Evolutionary conservation across 352 stramenopile genomes (phyloP).

Genomic region (Phytopythium montanum): DNA sequence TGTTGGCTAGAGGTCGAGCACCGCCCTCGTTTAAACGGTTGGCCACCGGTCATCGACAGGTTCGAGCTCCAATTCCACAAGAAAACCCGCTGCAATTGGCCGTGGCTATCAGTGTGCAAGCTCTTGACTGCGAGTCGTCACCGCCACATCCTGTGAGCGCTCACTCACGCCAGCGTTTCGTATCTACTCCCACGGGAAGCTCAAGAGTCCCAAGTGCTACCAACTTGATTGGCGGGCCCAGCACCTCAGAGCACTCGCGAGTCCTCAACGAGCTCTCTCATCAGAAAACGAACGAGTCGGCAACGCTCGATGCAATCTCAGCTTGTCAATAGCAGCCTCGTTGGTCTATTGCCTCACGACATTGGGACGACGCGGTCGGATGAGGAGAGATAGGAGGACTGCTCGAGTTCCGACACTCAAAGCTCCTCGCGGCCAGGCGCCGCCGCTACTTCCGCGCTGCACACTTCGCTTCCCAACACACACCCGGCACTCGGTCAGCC

Average conservation of each 20-base stretch:
- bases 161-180: too few relatives aligned
- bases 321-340: neutral
- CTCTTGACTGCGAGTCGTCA: too few relatives aligned
- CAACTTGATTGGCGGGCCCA: neutral
- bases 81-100: too few relatives aligned
- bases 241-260: neutral
- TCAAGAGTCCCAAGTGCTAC: neutral
- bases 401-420: neutral
- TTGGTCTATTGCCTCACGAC: neutral
- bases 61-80: too few relatives aligned
- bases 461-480: neutral
- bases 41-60: too few relatives aligned
- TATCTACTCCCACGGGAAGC: too few relatives aligned
- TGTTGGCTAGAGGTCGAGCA: too few relatives aligned
- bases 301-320: neutral
- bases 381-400: neutral
- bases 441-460: neutral
- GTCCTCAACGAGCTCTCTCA: too few relatives aligned
- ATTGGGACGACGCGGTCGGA: neutral
- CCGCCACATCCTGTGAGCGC: too few relatives aligned
- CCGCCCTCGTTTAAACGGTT: too few relatives aligned
- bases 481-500: neutral
- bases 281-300: too few relatives aligned
- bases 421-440: neutral
- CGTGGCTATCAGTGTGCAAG: too few relatives aligned